Conservation (phyloP, 139 green algal species). For the Klebsormidium nitens region DNA sequence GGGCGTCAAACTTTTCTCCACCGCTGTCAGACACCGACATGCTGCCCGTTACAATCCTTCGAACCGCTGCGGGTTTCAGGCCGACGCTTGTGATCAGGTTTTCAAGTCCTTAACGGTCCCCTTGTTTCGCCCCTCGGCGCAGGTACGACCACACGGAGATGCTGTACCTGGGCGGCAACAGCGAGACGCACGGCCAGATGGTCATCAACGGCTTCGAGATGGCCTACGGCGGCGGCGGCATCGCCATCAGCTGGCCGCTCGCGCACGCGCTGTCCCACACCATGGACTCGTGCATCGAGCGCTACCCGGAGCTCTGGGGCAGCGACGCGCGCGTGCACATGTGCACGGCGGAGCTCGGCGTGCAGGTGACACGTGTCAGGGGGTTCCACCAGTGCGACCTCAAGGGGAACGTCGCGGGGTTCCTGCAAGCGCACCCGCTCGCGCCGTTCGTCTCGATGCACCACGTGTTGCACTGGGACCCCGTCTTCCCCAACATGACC, state of each 20-base stretch:
- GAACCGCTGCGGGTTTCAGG: too few relatives aligned
- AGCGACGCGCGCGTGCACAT: not conserved
- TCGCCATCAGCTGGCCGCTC: not conserved
- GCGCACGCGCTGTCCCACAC: not conserved
- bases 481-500: constrained; percentile 9
- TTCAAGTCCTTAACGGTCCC: too few relatives aligned
- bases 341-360: not conserved
- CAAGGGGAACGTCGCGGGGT: constrained; percentile 4
- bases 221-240: not conserved
- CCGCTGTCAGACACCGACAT: too few relatives aligned
- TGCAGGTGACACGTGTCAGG: not conserved
- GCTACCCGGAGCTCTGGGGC: not conserved
- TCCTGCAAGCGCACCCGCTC: constrained; percentile 21
- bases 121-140: too few relatives aligned
- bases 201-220: not conserved
- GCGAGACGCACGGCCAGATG: not conserved
- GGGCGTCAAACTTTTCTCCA: too few relatives aligned
- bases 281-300: not conserved
- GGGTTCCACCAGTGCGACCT: not conserved
- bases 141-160: not conserved
- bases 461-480: constrained; percentile 18
- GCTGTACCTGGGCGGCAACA: not conserved
- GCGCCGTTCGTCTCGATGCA: constrained; percentile 24
- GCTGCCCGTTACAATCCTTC: too few relatives aligned
- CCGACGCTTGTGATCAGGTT: too few relatives aligned